phyloP scores from a whole-genome alignment of 257 asterid species.

The Salvia splendens region DNA sequence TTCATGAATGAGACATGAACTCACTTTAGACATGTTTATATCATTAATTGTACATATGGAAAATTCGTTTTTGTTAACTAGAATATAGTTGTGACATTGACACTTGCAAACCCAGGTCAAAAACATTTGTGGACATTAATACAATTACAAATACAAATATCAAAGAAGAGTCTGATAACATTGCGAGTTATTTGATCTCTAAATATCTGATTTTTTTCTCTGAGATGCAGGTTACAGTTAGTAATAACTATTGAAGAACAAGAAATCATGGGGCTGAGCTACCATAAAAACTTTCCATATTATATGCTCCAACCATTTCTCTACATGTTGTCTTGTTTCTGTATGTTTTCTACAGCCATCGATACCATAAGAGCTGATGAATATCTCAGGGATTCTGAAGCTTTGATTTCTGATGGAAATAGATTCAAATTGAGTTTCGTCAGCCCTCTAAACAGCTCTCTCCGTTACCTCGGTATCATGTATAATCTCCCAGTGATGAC shows the following conservation, averaged over 20 bases:
- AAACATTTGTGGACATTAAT: neutral
- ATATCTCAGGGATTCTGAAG: constrained; percentile 38
- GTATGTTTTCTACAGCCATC: constrained; percentile 11
- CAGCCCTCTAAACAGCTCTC: constrained; percentile 36
- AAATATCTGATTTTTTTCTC: neutral
- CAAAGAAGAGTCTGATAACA: neutral
- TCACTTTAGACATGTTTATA: too few relatives aligned
- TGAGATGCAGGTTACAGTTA: neutral
- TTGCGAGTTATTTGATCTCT: neutral
- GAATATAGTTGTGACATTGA: neutral
- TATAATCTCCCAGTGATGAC: constrained; percentile 33
- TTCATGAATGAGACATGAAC: constrained; percentile 44
- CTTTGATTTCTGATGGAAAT: constrained; percentile 38
- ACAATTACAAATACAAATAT: neutral
- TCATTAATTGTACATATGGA: too few relatives aligned
- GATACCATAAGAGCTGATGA: constrained; percentile 35
- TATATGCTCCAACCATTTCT: neutral
- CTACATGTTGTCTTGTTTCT: constrained; percentile 16
- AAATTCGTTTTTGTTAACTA: too few relatives aligned
- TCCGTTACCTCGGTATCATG: constrained; percentile 55
- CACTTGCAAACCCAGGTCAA: neutral
- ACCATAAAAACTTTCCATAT: neutral
- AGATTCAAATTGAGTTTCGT: constrained; percentile 53
- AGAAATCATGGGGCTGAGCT: neutral
- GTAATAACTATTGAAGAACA: neutral